Evolutionary conservation across 345 rosid genomes (phyloP).

Genomic region (Eucalyptus tenuipes): DNA sequence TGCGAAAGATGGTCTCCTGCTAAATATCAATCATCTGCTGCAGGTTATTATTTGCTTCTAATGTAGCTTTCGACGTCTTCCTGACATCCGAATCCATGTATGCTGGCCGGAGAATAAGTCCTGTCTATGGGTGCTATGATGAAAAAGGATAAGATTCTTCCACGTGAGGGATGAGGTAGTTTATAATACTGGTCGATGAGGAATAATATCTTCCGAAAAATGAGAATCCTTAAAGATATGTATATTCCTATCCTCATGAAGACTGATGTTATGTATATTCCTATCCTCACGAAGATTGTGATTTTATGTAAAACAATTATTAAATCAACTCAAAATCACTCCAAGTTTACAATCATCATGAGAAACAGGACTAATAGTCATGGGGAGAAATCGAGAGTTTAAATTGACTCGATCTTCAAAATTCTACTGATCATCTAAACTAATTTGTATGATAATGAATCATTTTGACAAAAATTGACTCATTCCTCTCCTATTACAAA

Average conservation of each 20-base stretch:
- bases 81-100: background rate
- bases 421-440: background rate
- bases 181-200: background rate
- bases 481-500: background rate
- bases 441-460: rapidly evolving
- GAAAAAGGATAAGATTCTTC: background rate
- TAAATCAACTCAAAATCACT: background rate
- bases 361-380: background rate
- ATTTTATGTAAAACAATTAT: background rate
- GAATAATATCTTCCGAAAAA: background rate
- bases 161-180: background rate
- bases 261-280: background rate
- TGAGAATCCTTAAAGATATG: background rate
- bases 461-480: background rate
- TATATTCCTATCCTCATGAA: background rate
- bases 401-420: background rate
- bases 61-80: background rate
- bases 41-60: background rate
- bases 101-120: background rate
- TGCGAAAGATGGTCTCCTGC: background rate
- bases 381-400: background rate
- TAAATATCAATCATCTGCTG: background rate
- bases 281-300: background rate
- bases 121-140: background rate
- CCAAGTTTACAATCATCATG: background rate